Conservation (phyloP, 2,329 filamentous ascomycete species). For the Colletotrichum sp. region DNA sequence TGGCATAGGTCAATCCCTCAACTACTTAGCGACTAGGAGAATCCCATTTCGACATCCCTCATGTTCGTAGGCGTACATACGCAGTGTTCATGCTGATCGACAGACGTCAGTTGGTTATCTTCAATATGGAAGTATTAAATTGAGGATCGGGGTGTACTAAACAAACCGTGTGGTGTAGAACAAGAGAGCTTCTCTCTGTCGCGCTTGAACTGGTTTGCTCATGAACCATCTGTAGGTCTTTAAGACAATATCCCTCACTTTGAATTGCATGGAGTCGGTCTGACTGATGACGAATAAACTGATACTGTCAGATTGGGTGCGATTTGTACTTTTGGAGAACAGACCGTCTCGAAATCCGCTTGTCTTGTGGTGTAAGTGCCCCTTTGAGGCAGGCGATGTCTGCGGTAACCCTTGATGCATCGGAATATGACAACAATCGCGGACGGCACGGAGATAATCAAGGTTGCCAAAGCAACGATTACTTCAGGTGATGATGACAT, state of each 20-base stretch:
- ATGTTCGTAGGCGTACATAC: neutral
- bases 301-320: neutral
- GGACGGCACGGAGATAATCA: neutral
- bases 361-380: neutral
- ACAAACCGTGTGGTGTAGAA: neutral
- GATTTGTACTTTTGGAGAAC: neutral
- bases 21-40: neutral
- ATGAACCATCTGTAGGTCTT: neutral
- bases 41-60: neutral
- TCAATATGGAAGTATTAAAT: neutral
- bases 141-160: neutral
- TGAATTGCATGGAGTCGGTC: neutral
- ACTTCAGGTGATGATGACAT: neutral
- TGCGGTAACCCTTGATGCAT: neutral
- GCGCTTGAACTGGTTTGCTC: neutral
- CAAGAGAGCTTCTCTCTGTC: neutral
- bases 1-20: neutral
- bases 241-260: neutral
- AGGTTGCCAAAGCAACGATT: neutral
- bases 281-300: neutral
- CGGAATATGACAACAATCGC: neutral
- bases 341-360: neutral
- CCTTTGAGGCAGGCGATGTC: neutral
- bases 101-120: neutral
- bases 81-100: neutral